These are phyloP conservation scores for Fusarium sacchari DNA, from an alignment of 2,329 filamentous ascomycete genomes.

Conservation along the genomic window DNA sequence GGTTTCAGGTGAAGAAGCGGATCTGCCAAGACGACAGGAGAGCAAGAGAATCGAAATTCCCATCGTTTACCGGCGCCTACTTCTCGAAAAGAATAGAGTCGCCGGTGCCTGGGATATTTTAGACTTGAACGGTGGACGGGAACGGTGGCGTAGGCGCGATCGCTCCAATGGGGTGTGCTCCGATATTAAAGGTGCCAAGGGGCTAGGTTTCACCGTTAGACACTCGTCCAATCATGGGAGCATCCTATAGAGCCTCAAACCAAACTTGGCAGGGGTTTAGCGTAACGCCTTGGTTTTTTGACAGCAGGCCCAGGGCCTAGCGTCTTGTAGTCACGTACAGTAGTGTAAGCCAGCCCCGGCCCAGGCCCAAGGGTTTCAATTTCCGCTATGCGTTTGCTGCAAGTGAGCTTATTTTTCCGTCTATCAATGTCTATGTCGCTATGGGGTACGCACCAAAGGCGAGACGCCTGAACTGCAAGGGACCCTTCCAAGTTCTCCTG, in stretches of 20 bases:
- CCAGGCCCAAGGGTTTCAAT: slow-evolving; percentile 22
- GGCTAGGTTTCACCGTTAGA: slow-evolving; percentile 28
- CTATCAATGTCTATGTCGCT: slow-evolving; percentile 27
- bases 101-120: neutral
- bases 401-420: slow-evolving; percentile 31
- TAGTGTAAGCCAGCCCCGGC: neutral
- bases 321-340: too few relatives aligned
- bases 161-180: slow-evolving; percentile 19
- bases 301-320: slow-evolving; percentile 6
- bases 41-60: neutral
- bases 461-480: slow-evolving; percentile 18
- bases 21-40: neutral
- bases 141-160: neutral
- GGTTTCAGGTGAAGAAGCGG: slow-evolving; percentile 33
- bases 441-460: slow-evolving; percentile 18
- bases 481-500: neutral
- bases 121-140: neutral
- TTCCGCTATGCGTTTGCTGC: slow-evolving; percentile 16
- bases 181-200: slow-evolving; percentile 34
- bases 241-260: slow-evolving; percentile 36
- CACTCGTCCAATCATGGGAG: slow-evolving; percentile 21
- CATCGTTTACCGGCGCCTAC: slow-evolving; percentile 4
- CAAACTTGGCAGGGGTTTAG: neutral
- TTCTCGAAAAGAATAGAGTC: slow-evolving; percentile 7
- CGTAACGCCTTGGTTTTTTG: slow-evolving; percentile 16